Percentiles rank a stretch among this genome's conserved stretches.
These are phyloP conservation scores for Beauveria pseudobassiana DNA, from an alignment of 2,329 filamentous ascomycete genomes.

Conservation along the genomic window DNA sequence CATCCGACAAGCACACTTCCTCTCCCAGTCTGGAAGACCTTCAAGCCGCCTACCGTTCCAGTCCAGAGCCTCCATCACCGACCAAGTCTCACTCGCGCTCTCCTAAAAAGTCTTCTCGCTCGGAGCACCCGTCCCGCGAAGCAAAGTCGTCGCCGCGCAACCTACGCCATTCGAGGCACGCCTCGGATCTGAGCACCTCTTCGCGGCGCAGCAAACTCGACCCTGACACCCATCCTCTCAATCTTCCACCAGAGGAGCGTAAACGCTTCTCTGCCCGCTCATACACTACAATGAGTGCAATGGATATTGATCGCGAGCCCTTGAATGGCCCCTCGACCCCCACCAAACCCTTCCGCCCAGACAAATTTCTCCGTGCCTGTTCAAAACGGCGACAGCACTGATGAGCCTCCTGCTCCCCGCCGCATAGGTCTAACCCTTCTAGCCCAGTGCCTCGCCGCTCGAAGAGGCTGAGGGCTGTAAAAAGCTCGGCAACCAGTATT, in stretches of 20 bases:
- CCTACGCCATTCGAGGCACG: constrained; percentile 40
- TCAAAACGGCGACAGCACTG: constrained; percentile 37
- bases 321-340: constrained; percentile 43
- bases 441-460: constrained; percentile 46
- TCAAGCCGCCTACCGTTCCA: constrained; percentile 28
- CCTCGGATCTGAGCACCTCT: constrained; percentile 39
- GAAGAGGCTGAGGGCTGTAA: constrained; percentile 91
- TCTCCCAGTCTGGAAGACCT: constrained; percentile 30
- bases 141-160: constrained; percentile 28
- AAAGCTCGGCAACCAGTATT: constrained; percentile 88
- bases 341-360: constrained; percentile 33
- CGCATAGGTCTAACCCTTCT: constrained; percentile 58
- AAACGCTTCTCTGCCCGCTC: constrained; percentile 66
- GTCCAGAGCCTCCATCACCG: constrained; percentile 30
- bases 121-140: constrained; percentile 22
- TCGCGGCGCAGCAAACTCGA: constrained; percentile 50
- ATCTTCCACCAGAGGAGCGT: constrained; percentile 82
- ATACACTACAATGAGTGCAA: constrained; percentile 51
- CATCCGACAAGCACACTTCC: constrained; percentile 30
- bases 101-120: constrained; percentile 28
- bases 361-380: constrained; percentile 46
- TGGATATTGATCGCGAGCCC: constrained; percentile 69
- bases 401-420: constrained; percentile 59
- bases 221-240: constrained; percentile 75
- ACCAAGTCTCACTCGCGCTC: constrained; percentile 29